Conservation (phyloP, 2,329 filamentous ascomycete genomes). For the Sclerotiophoma versabilis region DNA sequence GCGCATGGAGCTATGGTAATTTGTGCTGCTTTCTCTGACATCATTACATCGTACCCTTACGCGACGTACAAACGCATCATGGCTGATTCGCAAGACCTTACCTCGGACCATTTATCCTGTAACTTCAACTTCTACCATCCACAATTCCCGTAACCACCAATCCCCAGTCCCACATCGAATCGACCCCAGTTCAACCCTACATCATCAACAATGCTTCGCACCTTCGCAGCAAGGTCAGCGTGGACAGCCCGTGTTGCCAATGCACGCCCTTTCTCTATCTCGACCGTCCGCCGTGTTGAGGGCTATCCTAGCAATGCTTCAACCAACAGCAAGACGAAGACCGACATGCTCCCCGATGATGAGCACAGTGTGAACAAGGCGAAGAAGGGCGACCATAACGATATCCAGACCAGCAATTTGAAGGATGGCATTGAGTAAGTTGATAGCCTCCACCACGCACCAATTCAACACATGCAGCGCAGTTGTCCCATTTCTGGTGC, state of each 20-base stretch:
- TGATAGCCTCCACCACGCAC: background rate
- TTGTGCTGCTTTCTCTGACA: background rate
- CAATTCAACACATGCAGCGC: background rate
- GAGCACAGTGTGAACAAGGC: slow-evolving; percentile 25
- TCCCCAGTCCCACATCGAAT: background rate
- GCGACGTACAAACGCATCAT: slow-evolving; percentile 25
- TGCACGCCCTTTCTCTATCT: slow-evolving; percentile 27
- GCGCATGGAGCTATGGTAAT: slow-evolving; percentile 24
- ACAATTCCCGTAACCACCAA: background rate
- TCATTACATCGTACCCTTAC: slow-evolving; percentile 2
- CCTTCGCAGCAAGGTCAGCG: slow-evolving; percentile 16
- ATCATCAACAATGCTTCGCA: slow-evolving; percentile 21
- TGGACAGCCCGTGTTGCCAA: slow-evolving; percentile 8
- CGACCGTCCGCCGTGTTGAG: slow-evolving; percentile 14
- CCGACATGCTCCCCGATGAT: slow-evolving; percentile 34
- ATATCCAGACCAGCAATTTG: slow-evolving; percentile 44
- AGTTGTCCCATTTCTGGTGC: background rate
- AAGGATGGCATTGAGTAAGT: slow-evolving; percentile 46
- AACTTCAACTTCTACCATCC: background rate
- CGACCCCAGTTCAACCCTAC: background rate
- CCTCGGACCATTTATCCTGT: background rate
- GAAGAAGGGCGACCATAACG: slow-evolving; percentile 44
- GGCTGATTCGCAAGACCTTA: slow-evolving; percentile 4
- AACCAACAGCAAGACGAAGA: slow-evolving; percentile 34
- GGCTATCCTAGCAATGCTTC: slow-evolving; percentile 26